A percentile compares a stretch with the other conserved stretches of the same genome.
Conservation (phyloP, 176 grass and related monocot species). For the Elaeis guineensis region DNA sequence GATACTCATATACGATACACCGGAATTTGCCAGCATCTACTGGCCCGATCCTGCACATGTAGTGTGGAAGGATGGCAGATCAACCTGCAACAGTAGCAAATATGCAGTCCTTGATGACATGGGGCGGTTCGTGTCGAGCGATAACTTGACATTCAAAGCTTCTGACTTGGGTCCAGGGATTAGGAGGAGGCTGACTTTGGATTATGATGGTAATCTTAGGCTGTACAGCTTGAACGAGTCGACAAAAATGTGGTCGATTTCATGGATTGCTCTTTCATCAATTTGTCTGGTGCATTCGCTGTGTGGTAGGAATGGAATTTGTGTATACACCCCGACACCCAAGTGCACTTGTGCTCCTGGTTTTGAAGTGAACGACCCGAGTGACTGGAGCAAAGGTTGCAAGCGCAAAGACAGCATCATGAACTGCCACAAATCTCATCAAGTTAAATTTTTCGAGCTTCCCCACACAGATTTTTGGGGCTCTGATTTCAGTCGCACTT, state of each 20-base stretch:
- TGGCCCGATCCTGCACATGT: no score
- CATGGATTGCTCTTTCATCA: conserved; percentile 38
- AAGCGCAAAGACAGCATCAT: conserved; percentile 22
- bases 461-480: conserved; percentile 37
- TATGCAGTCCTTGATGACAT: no score
- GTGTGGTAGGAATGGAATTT: conserved; percentile 50
- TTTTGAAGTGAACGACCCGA: conserved; percentile 34
- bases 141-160: no score
- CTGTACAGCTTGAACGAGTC: conserved; percentile 31
- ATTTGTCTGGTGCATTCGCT: conserved; percentile 35
- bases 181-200: conserved; percentile 16
- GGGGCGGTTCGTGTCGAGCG: no score
- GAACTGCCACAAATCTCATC: conserved; percentile 21
- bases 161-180: neutral
- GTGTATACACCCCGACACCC: conserved; percentile 20
- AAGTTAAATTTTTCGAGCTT: conserved; percentile 9
- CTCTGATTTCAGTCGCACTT: conserved; percentile 5
- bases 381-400: conserved; percentile 49
- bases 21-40: no score
- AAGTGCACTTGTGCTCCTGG: conserved; percentile 36
- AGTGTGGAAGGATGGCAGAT: no score
- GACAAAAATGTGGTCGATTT: conserved; percentile 21
- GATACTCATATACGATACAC: no score
- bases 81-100: no score
- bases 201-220: conserved; percentile 24